Percentiles rank a stretch among this genome's conserved stretches.
These are phyloP conservation scores for Nakazawaea siamensis DNA, from an alignment of 805 yeast species.

Conservation along the genomic window DNA sequence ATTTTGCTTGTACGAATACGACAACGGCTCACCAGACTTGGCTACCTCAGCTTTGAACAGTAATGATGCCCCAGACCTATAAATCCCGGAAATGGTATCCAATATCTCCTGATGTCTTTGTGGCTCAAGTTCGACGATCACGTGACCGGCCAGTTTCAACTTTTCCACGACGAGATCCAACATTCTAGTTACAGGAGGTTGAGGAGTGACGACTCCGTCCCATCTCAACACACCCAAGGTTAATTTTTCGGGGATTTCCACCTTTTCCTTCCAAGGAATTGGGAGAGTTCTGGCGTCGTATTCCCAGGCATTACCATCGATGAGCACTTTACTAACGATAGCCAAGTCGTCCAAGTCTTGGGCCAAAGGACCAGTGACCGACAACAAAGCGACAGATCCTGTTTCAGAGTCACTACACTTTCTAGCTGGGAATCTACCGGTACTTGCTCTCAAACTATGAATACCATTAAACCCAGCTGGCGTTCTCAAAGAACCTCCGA, in stretches of 20 bases:
- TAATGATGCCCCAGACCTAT: constrained; percentile 16
- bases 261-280: constrained; percentile 38
- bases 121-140: constrained; percentile 30
- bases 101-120: constrained; percentile 15
- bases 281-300: constrained; percentile 40
- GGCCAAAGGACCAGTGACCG: constrained; percentile 40
- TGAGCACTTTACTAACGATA: constrained; percentile 35
- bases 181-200: constrained; percentile 47
- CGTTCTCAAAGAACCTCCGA: constrained; percentile 52
- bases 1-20: constrained; percentile 14
- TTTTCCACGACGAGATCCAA: constrained; percentile 21
- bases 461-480: constrained; percentile 48
- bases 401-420: constrained; percentile 27
- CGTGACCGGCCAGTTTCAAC: constrained; percentile 29
- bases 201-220: constrained; percentile 40
- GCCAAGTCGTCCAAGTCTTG: constrained; percentile 40
- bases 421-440: constrained; percentile 35
- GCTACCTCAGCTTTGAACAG: constrained; percentile 18
- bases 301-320: constrained; percentile 48
- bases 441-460: constrained; percentile 42
- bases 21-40: constrained; percentile 23
- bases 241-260: constrained; percentile 23
- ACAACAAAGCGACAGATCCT: constrained; percentile 31
- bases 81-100: constrained; percentile 1
- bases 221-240: constrained; percentile 37